phyloP scores from a whole-genome alignment of 2,329 filamentous ascomycete species.

The Aspergillus eucalypticola region DNA sequence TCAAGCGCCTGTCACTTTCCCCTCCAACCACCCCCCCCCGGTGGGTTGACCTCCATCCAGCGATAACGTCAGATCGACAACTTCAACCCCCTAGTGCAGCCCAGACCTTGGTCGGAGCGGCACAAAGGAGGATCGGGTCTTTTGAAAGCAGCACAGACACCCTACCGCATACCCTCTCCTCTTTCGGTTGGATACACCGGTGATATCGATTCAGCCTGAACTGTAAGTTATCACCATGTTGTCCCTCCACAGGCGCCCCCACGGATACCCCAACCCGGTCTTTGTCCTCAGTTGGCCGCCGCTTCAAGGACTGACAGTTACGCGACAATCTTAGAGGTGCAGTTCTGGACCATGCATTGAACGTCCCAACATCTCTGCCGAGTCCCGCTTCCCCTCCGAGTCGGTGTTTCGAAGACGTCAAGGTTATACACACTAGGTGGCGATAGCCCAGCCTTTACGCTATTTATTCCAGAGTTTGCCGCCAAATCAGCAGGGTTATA shows the following conservation, averaged over 20 bases:
- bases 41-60: conserved; percentile 6
- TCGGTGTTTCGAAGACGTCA: not conserved
- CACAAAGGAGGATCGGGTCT: conserved; percentile 6
- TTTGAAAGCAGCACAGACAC: not conserved
- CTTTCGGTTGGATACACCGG: not conserved
- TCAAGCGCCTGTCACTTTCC: not conserved
- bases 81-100: conserved; percentile 8
- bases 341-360: conserved; percentile 13
- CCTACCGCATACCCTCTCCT: not conserved
- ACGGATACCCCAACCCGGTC: not conserved
- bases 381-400: not conserved
- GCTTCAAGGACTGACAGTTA: not conserved
- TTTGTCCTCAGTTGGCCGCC: not conserved
- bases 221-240: not conserved
- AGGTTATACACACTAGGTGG: not conserved
- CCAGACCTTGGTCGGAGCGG: conserved; percentile 12
- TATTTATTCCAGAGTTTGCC: not conserved
- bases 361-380: not conserved
- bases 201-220: conserved; percentile 2
- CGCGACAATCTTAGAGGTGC: not conserved
- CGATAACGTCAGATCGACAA: conserved; percentile 12
- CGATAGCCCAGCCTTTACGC: not conserved
- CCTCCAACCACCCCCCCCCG: not conserved
- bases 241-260: conserved; percentile 2
- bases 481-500: not conserved